Percentiles rank a stretch among this genome's conserved stretches.
Conservation (phyloP, 1,284 basidiomycete species). For the Macrocystidia cucumis region DNA sequence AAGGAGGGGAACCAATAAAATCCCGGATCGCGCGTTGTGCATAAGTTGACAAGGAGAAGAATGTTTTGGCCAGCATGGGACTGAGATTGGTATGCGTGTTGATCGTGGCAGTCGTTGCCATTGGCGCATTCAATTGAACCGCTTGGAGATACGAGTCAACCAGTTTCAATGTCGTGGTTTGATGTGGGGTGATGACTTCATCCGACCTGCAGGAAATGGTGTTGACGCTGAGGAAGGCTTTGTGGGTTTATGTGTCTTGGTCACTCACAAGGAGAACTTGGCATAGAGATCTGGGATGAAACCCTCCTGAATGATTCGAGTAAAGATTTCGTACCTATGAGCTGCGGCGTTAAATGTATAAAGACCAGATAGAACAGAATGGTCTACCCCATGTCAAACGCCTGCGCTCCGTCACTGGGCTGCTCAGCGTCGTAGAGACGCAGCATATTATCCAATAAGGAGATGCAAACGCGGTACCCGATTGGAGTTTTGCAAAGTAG, state of each 20-base stretch:
- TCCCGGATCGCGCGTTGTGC: conserved; percentile 41
- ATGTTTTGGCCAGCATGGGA: conserved; percentile 42
- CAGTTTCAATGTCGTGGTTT: conserved; percentile 80
- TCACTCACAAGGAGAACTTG: conserved; percentile 42
- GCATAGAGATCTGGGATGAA: conserved; percentile 41
- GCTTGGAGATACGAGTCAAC: conserved; percentile 75
- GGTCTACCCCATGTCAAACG: conserved; percentile 71
- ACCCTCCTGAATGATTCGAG: conserved; percentile 43
- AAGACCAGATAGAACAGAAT: conserved; percentile 4
- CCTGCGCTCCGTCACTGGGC: conserved; percentile 44
- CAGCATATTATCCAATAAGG: conserved; percentile 61
- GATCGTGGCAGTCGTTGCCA: conserved; percentile 18
- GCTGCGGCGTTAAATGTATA: not conserved
- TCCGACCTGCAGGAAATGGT: conserved; percentile 35
- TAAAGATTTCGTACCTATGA: conserved; percentile 48
- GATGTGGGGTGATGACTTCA: conserved; percentile 76
- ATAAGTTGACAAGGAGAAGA: conserved; percentile 48
- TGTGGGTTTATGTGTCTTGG: conserved; percentile 1
- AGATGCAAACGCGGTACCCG: conserved; percentile 54
- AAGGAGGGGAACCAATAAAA: conserved; percentile 29
- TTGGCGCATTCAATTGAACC: conserved; percentile 15
- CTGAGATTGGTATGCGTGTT: conserved; percentile 34
- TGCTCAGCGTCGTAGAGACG: conserved; percentile 60
- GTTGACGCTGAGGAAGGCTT: conserved; percentile 7
- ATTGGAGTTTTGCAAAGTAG: conserved; percentile 40